Evolutionary conservation across 164 flowering plant species (phyloP), one percentile per base, ranked within the genome.

Genomic region (Nymphaea thermarum): DNA sequence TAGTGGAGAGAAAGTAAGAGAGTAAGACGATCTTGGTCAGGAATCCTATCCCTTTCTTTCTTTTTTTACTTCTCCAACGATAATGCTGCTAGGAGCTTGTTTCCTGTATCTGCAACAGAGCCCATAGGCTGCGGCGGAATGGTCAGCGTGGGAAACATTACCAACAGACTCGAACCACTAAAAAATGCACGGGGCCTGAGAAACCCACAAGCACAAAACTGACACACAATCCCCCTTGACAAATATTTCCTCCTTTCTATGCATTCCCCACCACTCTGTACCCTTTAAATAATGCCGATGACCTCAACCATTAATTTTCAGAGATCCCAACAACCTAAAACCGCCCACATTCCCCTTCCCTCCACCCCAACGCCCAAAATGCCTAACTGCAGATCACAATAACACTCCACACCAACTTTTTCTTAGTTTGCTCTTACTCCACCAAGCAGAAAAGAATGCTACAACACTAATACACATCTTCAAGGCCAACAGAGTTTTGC

Each of bases 81-180:
- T 62, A 25, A 0, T 62, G 42, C 7, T 62, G 64, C 42, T 75
- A 79, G 81, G 84, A 69, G 77, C 65, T 66, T 89, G 90, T 83
- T 87, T 82, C 93, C 96, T 82, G 71, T 78, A 80, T 78, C 80
- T 76, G 69, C 73, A 77, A 90, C 96, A 87, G 79, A 76, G 84
- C 86, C 95, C 96, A 81, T 78, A 65, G 85, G 84, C 78, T 68
- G 71, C 90, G 91, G 91, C 76, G 66, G 63, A 73, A 74, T 43
- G 73, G 86, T 82, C 81, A 89, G 82, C 83, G 14, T 42, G 80
- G 88, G 96, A 76, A 91, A 89, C 95, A 91, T 70, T 57, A 73
- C 81, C 80, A 81, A 82, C 87, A 84, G 81, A 73, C 72, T 70
- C 71, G 71, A 61, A 43, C 65, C 67, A 83, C 84, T 83, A 81